Conservation (phyloP, 2,329 filamentous ascomycete species). For the Chrysosphaeria jannelii region DNA sequence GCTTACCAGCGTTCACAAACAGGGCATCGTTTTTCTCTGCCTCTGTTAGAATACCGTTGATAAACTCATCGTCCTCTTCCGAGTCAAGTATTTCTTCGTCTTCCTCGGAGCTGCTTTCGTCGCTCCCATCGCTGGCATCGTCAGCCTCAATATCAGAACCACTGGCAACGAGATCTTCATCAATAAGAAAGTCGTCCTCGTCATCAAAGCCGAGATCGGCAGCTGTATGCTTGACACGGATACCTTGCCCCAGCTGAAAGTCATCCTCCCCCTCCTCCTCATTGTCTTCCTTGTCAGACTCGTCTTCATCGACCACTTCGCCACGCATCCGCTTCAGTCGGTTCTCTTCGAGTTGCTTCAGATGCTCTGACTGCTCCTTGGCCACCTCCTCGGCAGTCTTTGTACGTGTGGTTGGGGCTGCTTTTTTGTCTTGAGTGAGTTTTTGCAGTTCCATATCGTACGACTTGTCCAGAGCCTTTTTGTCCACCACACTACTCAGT, state of each 20-base stretch:
- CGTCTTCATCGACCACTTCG: conserved; percentile 29
- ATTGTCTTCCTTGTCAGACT: conserved; percentile 8
- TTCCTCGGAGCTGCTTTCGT: conserved; percentile 13
- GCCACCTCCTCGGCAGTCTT: conserved; percentile 75
- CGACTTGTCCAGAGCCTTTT: conserved; percentile 45
- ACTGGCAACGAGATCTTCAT: conserved; percentile 64
- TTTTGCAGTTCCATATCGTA: conserved; percentile 67
- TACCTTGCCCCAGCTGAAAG: conserved; percentile 28
- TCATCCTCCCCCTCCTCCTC: conserved; percentile 20
- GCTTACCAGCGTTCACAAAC: conserved; percentile 14
- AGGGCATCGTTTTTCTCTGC: conserved; percentile 22
- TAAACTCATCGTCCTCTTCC: conserved; percentile 37
- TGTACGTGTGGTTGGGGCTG: conserved; percentile 59
- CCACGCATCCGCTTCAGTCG: conserved; percentile 68
- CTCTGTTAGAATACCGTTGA: conserved; percentile 32
- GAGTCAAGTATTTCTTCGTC: conserved; percentile 5
- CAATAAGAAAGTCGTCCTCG: conserved; percentile 78
- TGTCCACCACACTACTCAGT: conserved; percentile 12
- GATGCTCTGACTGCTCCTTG: conserved; percentile 41
- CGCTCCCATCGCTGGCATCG: conserved; percentile 16
- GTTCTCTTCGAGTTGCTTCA: conserved; percentile 60
- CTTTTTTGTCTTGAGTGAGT: conserved; percentile 56
- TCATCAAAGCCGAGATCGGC: conserved; percentile 52
- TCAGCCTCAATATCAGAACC: conserved; percentile 36
- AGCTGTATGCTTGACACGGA: conserved; percentile 23